Conservation (phyloP, 805 yeast genomes). For the Saccharomycopsis microspora region DNA sequence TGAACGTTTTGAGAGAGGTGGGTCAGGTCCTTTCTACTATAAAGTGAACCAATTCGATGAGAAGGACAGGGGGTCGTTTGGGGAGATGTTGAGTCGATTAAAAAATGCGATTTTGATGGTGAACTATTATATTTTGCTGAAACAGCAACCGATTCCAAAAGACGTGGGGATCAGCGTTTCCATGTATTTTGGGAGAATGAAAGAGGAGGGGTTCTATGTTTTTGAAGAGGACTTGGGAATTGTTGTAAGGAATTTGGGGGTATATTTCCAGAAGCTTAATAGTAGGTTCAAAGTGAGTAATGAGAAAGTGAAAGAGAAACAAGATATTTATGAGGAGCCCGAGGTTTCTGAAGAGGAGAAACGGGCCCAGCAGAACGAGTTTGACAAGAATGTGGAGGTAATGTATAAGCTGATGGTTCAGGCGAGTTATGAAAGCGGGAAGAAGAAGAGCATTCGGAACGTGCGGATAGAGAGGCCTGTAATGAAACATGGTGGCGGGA, state of each 20-base stretch:
- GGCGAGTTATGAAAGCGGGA: neutral
- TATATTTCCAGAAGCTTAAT: neutral
- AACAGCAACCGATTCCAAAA: conserved; percentile 48
- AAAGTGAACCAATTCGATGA: neutral
- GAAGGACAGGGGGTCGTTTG: neutral
- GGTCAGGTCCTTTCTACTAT: conserved; percentile 17
- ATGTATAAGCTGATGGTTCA: no score
- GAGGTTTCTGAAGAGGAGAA: neutral
- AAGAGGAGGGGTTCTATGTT: conserved; percentile 22
- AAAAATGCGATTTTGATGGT: conserved; percentile 37
- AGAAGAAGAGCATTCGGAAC: conserved; percentile 1
- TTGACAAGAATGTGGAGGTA: no score
- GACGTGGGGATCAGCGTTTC: conserved; percentile 46
- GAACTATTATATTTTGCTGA: conserved; percentile 60
- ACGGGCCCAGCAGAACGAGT: no score
- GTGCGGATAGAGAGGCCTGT: no score
- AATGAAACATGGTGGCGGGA: no score
- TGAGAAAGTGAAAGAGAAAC: conserved; percentile 12
- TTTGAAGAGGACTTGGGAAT: conserved; percentile 30
- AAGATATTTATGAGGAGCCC: neutral
- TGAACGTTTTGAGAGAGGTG: neutral
- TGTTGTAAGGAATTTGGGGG: conserved; percentile 30
- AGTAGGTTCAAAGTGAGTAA: conserved; percentile 13
- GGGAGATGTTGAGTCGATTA: conserved; percentile 21
- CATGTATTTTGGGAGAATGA: conserved; percentile 27